Evolutionary conservation across 345 rosid genomes (phyloP).

Genomic region (Eucalyptus regnans): DNA sequence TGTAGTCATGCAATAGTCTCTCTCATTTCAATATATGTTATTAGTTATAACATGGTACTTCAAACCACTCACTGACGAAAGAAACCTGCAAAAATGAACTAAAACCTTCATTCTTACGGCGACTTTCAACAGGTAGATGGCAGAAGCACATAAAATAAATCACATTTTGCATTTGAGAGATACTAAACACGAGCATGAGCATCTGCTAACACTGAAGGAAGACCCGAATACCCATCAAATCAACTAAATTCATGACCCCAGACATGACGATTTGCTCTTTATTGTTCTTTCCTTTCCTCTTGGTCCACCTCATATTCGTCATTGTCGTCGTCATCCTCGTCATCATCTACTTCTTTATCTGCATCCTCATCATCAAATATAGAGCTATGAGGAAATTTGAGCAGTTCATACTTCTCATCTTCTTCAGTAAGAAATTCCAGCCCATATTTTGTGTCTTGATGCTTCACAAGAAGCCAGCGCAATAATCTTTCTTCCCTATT

Average conservation of each 20-base stretch:
- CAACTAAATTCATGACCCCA: neutral
- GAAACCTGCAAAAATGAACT: neutral
- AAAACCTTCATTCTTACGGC: neutral
- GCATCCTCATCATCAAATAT: slow-evolving; percentile 3
- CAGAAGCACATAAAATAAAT: neutral
- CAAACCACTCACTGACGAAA: neutral
- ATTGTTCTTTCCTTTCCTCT: neutral
- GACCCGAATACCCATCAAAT: neutral
- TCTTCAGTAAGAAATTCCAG: slow-evolving; percentile 1
- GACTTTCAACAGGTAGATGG: neutral
- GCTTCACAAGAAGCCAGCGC: slow-evolving; percentile 90
- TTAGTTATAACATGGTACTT: neutral
- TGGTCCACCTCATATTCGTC: neutral
- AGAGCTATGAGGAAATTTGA: neutral
- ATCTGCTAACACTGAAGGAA: neutral
- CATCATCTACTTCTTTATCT: neutral
- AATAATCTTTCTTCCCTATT: slow-evolving; percentile 82
- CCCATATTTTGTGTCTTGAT: slow-evolving; percentile 40
- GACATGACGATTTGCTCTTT: neutral
- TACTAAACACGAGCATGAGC: neutral
- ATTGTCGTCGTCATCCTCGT: neutral
- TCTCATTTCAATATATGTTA: neutral
- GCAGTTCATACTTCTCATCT: slow-evolving; percentile 2
- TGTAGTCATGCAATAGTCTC: neutral
- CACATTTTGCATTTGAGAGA: neutral